Percentiles rank a stretch among this genome's conserved stretches.
Conservation (phyloP, 2,329 filamentous ascomycete genomes). For the Aaosphaeria arxii region DNA sequence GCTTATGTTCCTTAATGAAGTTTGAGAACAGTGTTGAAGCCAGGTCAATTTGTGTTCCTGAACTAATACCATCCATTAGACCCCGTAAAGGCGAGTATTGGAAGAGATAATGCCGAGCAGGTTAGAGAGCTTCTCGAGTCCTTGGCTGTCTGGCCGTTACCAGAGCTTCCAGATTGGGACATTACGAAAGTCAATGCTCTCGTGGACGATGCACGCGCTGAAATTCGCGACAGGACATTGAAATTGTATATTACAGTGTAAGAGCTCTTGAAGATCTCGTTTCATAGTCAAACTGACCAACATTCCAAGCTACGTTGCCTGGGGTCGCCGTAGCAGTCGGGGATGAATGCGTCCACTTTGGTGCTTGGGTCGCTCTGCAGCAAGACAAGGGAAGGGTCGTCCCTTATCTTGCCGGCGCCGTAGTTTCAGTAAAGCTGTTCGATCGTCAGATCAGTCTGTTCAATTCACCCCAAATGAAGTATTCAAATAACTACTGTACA, state of each 20-base stretch:
- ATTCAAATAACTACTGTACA: too few relatives aligned
- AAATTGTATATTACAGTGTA: slow-evolving; percentile 38
- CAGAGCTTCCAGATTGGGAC: slow-evolving; percentile 28
- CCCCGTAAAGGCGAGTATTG: slow-evolving; percentile 24
- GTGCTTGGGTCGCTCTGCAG: not conserved
- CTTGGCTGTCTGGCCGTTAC: slow-evolving; percentile 36
- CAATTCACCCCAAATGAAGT: too few relatives aligned
- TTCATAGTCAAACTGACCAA: slow-evolving; percentile 7
- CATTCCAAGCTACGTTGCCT: slow-evolving; percentile 25
- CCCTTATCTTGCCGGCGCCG: too few relatives aligned
- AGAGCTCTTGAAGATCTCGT: slow-evolving; percentile 7
- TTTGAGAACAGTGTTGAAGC: slow-evolving; percentile 26
- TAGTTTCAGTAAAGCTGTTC: too few relatives aligned
- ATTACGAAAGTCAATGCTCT: slow-evolving; percentile 26
- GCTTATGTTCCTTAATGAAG: slow-evolving; percentile 26
- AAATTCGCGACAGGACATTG: slow-evolving; percentile 25
- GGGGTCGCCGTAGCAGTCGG: slow-evolving; percentile 25
- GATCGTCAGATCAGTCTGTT: too few relatives aligned
- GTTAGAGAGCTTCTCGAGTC: slow-evolving; percentile 36
- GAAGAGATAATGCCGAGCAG: slow-evolving; percentile 24
- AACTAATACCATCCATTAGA: slow-evolving; percentile 17
- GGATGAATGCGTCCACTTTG: slow-evolving; percentile 3
- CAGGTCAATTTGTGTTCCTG: not conserved
- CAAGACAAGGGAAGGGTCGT: too few relatives aligned
- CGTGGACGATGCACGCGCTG: slow-evolving; percentile 23